Evolutionary conservation across 768 basidiomycete species (phyloP).

Genomic region (Atractiella rhizophila): DNA sequence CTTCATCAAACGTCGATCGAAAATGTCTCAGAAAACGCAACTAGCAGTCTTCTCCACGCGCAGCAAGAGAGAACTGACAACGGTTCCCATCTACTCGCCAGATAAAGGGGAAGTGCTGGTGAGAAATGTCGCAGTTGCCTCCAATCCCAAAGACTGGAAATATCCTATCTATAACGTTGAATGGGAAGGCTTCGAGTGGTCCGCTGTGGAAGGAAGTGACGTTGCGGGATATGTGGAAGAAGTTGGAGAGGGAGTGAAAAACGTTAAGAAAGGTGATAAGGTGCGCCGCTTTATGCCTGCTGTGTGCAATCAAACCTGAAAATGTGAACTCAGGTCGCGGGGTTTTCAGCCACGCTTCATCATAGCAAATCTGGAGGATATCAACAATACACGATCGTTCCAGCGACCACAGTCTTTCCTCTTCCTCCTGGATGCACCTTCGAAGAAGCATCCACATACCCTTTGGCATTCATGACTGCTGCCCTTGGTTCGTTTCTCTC

Average conservation of each 20-base stretch:
- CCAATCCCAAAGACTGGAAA: constrained; percentile 9
- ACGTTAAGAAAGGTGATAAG: constrained; percentile 11
- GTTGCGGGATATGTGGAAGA: constrained; percentile 10
- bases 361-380: constrained; percentile 15
- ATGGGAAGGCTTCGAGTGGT: no score
- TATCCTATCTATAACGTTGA: not conserved
- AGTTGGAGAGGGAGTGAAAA: constrained; percentile 10
- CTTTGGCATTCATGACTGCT: constrained; percentile 16
- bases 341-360: constrained; percentile 15
- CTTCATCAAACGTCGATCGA: no score
- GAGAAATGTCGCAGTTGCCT: constrained; percentile 8
- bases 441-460: constrained; percentile 15
- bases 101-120: constrained; percentile 5
- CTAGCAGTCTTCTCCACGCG: no score
- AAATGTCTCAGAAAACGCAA: no score
- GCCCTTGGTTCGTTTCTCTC: no score
- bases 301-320: no score
- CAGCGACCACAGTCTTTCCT: constrained; percentile 6
- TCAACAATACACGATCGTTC: constrained; percentile 6
- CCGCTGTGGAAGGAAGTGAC: constrained; percentile 12
- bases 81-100: constrained; percentile 1
- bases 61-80: no score
- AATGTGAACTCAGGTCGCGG: no score
- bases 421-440: constrained; percentile 8
- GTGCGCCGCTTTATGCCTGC: not conserved